Evolutionary conservation across 768 basidiomycete species (phyloP), one percentile per base, ranked within the genome.

Genomic region (Mycena latifolia): DNA sequence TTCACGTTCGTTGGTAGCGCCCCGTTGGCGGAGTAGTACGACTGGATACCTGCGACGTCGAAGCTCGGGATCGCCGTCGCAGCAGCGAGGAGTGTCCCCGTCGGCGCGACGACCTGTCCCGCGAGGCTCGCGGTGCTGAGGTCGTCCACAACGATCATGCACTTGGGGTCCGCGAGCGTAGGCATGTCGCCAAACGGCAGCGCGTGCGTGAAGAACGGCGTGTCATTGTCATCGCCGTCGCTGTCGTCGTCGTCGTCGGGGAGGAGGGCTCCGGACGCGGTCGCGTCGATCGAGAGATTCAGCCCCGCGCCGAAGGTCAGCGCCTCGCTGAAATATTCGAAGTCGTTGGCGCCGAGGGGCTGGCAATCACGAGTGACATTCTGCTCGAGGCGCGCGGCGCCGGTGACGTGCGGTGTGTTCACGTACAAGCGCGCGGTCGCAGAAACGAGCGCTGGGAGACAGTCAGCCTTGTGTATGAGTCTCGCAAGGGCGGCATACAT

Each of bases 221-320:
- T 17, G 35, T 67, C 47, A 31, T 4, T 6, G 52, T 67, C 37
- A 3, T 33, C 2, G n/a, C n/a, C n/a, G n/a, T n/a, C n/a, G n/a
- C n/a, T n/a, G n/a, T n/a, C n/a, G n/a, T n/a, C n/a, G n/a, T n/a
- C n/a, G n/a, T n/a, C n/a, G n/a, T n/a, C n/a, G n/a, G n/a, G n/a
- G 47, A 31, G 10, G 11, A 28, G 22, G 6, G 5, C 10, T 3
- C 62, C 66, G n/a, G 39, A 33, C 2, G 24, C 15, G 37, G 3
- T 51, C 28, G 29, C 60, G 29, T 66, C 65, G 55, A 66, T 28
- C 8, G 59, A 51, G 22, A 66, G n/a, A 5, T 66, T 52, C 47
- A 66, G 31, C n/a, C 51, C 65, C 9, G 60, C 60, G 8, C 65
- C 65, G 22, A 66, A 56, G 39, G 55, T 66, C 14, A 66, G 29